Evolutionary conservation across 345 rosid genomes (phyloP).

Genomic region (Abelmoschus esculentus): DNA sequence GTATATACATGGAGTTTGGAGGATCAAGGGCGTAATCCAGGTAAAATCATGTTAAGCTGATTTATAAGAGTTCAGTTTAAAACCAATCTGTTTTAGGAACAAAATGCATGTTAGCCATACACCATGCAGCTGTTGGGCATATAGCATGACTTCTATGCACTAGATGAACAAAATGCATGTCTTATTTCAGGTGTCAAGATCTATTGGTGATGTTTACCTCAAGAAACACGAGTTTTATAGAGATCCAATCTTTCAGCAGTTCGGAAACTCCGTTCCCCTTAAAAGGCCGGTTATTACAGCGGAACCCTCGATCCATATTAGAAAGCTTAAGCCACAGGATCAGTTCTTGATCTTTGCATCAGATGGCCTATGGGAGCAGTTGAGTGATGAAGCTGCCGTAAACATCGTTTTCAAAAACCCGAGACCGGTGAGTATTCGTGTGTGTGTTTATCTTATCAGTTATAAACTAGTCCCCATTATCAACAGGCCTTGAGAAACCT

Average conservation of each 20-base stretch:
- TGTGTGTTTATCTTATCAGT: not conserved
- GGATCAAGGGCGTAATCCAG: slow-evolving; percentile 98
- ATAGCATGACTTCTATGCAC: too few relatives aligned
- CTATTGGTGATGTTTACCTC: slow-evolving; percentile 92
- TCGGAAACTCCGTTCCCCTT: slow-evolving; percentile 64
- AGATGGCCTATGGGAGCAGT: slow-evolving; percentile 98
- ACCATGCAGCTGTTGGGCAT: too few relatives aligned
- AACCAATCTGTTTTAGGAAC: too few relatives aligned
- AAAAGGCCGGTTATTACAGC: slow-evolving; percentile 78
- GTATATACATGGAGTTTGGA: slow-evolving; percentile 81
- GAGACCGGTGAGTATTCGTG: slow-evolving; percentile 56
- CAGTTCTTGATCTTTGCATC: slow-evolving; percentile 90
- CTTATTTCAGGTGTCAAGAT: slow-evolving; percentile 75
- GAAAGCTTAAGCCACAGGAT: slow-evolving; percentile 70
- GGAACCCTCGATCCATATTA: slow-evolving; percentile 68
- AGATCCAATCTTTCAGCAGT: slow-evolving; percentile 73
- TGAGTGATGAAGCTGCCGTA: slow-evolving; percentile 77
- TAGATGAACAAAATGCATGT: not conserved
- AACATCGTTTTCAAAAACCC: slow-evolving; percentile 78
- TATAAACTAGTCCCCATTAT: not conserved
- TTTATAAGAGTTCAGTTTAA: too few relatives aligned
- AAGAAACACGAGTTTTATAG: slow-evolving; percentile 83
- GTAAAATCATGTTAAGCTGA: slow-evolving; percentile 23
- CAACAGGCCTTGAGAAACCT: not conserved
- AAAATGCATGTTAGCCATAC: too few relatives aligned